Base-by-base conservation (phyloP, 2,329 filamentous ascomycete genomes). In the Aspergillus sp. region DNA sequence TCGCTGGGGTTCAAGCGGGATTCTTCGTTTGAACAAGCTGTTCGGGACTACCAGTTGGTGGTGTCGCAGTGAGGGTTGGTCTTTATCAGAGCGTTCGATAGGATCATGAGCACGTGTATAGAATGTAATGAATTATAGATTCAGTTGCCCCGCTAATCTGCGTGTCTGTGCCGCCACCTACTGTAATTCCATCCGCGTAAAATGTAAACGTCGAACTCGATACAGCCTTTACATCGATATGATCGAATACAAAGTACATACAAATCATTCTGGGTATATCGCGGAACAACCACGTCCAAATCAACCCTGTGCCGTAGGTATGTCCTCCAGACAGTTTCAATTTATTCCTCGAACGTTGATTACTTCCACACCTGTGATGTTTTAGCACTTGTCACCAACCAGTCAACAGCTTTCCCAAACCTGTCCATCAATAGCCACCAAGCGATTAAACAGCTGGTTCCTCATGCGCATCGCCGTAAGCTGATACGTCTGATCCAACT, bases 381-480 rank as follows among this genome's bases (percentile, higher is more conserved):
- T 49, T 65, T 58, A 64, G 61, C 60, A 58, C 4, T 10, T 9
- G 17, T 41, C 38, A 42, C 20, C 30, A 41, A 26, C 33, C 22
- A 11, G 30, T 63, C 49, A 93, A 84, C 83, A 89, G 50, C 81
- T 80, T 75, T 90, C 88, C 90, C 89, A 94, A 77, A 90, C 90
- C 78, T 94, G 89, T 13, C 80, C 80, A 1, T 88, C 88, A 72
- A 93, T 88, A 2, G 87, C 83, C 52, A 91, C 74, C 50, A 50
- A 93, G 67, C 14, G 82, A 72, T 94, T 94, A 65, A 94, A 94
- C 40, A 95, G 66, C 72, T 93, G 87, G 60, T 94, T 88, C 35
- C 90, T 72, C 64, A 87, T 72, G 24, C 82, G 77, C 67, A 93
- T 79, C 1, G 89, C 89, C 6, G 88, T 95, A 2, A 94, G 68